A percentile compares a stretch with the other conserved stretches of the same genome.
phyloP scores from a whole-genome alignment of 2,329 filamentous ascomycete genomes.

The Aspergillus proliferans region DNA sequence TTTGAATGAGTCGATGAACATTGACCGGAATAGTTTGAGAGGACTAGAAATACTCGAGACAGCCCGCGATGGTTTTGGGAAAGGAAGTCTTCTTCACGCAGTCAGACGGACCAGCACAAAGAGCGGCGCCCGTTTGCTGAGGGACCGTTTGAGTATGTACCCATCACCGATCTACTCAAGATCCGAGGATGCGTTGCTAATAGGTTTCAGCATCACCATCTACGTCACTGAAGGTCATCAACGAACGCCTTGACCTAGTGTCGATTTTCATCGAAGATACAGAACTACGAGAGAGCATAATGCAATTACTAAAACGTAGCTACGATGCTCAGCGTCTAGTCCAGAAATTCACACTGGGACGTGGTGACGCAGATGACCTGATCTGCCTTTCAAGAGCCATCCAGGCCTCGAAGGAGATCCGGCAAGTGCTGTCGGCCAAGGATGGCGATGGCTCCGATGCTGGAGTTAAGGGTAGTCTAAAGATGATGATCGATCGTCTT shows the following conservation, averaged over 20 bases:
- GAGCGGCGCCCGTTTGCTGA: conserved; percentile 77
- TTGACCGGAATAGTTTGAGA: conserved; percentile 86
- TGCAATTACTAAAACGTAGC: conserved; percentile 63
- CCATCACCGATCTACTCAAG: neutral
- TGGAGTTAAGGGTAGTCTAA: conserved; percentile 18
- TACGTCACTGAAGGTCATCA: conserved; percentile 74
- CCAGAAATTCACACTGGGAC: conserved; percentile 87
- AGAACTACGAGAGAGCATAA: conserved; percentile 63
- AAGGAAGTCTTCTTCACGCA: conserved; percentile 84
- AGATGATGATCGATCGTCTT: conserved; percentile 25
- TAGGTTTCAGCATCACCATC: conserved; percentile 62
- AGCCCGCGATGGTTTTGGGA: conserved; percentile 68
- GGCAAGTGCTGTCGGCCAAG: conserved; percentile 22
- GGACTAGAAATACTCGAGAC: conserved; percentile 86
- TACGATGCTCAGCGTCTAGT: conserved; percentile 84
- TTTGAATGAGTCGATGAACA: conserved; percentile 71
- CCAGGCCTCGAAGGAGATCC: conserved; percentile 62
- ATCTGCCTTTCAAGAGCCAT: conserved; percentile 78
- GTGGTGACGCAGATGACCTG: conserved; percentile 88
- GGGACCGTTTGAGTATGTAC: conserved; percentile 67
- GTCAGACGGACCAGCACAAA: conserved; percentile 85
- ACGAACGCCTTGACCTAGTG: conserved; percentile 73
- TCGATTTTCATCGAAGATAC: conserved; percentile 63
- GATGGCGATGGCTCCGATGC: conserved; percentile 18
- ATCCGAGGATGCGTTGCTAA: neutral